Evolutionary conservation across 169 alveolate genomes (phyloP).

Genomic region (Eimeria tenella): DNA sequence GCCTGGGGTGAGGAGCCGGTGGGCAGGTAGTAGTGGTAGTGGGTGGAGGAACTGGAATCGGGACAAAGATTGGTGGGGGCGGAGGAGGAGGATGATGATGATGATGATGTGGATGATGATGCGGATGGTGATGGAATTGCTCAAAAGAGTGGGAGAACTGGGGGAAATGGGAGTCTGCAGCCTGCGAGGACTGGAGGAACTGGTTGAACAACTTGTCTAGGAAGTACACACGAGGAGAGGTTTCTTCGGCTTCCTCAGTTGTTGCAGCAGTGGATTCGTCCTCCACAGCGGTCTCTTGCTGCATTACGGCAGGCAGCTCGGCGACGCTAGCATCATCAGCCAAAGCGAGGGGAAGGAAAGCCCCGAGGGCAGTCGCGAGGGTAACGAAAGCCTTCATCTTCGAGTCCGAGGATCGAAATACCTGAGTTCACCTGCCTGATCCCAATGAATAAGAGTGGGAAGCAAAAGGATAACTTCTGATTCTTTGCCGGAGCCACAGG

Average conservation of each 20-base stretch:
- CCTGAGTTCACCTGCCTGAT: neutral
- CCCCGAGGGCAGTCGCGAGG: neutral
- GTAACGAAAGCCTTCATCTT: neutral
- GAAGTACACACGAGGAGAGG: neutral
- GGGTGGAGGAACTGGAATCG: neutral
- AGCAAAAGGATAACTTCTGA: neutral
- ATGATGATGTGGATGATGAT: neutral
- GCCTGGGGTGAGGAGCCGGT: neutral
- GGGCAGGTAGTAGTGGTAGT: neutral
- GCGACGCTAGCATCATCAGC: neutral
- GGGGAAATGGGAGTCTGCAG: neutral
- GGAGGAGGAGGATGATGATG: neutral
- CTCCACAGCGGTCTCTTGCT: no score
- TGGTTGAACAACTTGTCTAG: neutral
- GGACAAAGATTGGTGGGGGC: neutral
- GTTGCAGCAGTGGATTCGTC: neutral
- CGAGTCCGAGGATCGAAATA: neutral
- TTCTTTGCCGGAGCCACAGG: no score
- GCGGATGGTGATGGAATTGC: neutral
- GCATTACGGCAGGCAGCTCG: neutral
- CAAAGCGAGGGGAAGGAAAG: neutral
- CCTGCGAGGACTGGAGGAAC: neutral
- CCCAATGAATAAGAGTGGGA: neutral
- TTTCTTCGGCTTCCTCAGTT: neutral
- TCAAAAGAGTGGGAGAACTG: neutral